Base-by-base conservation (phyloP, 495 filamentous ascomycete species). In the Podospora bellae-mahoneyi region DNA sequence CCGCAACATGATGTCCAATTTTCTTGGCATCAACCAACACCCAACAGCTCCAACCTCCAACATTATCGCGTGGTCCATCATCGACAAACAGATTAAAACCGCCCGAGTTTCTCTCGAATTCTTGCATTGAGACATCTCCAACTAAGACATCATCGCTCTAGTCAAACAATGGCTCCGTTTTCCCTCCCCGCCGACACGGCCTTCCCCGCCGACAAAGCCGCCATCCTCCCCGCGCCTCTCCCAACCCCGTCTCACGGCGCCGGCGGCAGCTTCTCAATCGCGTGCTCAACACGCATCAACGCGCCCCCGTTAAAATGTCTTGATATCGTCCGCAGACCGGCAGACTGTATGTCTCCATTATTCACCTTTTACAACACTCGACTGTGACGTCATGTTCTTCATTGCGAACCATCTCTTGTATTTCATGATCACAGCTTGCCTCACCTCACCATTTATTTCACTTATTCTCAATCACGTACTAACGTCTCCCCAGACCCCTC, bases 171-270 rank as follows among this genome's bases (percentile, higher is more conserved):
- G 57, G n/a, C 39, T 7, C 28, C 28, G 19, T 63, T 32, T 4
- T 44, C 28, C 39, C 39, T 63, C 32, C 61, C 27, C 5, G n/a
- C 61, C 27, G 61, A 32, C 30, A 18, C 39, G 15, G 32, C 19
- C 32, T 28, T 39, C 10, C 27, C 34, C 9, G 34, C 67, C 26
- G 23, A 27, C 62, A 63, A 20, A 39, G 67, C 54, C 5, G 39
- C 30, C 18, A 39, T 60, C 19, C 23, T n/a, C 55, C 18, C 20
- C 26, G 23, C 23, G 0, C 65, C 73, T 5, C 60, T 78, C 60
- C 68, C 74, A 4, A 77, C 78, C 18, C 78, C 77, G 0, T 75
- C 72, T 1, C 53, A 76, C 73, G 77, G 77, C n/a, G 2, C 60
- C 1, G 72, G 71, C 59, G 73, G 77, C 28, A 64, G 64, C 53